A percentile compares a stretch with the other conserved stretches of the same genome.
Conservation (phyloP, 2,329 filamentous ascomycete species). For the Fusarium continuum region DNA sequence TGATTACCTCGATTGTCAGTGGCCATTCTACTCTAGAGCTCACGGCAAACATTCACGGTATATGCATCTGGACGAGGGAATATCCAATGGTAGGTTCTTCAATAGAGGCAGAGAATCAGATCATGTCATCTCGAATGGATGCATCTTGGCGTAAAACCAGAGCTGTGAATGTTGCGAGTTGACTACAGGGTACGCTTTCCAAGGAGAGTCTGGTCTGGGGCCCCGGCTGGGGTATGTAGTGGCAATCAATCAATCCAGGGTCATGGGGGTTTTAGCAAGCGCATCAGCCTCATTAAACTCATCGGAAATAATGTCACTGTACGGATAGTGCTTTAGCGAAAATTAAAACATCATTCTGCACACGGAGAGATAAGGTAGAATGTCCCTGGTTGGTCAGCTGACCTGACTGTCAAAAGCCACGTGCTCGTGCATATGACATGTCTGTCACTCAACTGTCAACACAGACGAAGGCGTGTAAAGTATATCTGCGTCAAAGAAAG, state of each 20-base stretch:
- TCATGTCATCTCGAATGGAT: neutral
- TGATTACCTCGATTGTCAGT: neutral
- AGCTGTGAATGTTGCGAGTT: fast-evolving
- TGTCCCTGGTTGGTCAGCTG: too few relatives aligned
- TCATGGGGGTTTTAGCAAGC: neutral
- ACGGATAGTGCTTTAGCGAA: too few relatives aligned
- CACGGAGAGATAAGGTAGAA: too few relatives aligned
- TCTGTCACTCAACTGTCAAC: too few relatives aligned
- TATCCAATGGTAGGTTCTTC: neutral
- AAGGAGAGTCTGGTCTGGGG: neutral
- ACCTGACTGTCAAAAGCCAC: too few relatives aligned
- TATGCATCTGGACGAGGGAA: neutral
- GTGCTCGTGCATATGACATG: too few relatives aligned
- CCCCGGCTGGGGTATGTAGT: neutral
- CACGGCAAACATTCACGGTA: neutral
- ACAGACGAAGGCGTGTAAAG: too few relatives aligned
- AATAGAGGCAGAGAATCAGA: neutral
- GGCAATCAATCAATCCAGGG: neutral
- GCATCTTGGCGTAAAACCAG: too few relatives aligned
- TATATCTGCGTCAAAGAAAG: too few relatives aligned
- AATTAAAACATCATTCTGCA: too few relatives aligned
- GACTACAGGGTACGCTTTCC: neutral
- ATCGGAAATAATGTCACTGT: conserved; percentile 1
- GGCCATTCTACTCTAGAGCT: neutral
- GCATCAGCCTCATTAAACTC: neutral